phyloP scores from a whole-genome alignment of 2,329 filamentous ascomycete genomes.

The Colletotrichum camelliae region DNA sequence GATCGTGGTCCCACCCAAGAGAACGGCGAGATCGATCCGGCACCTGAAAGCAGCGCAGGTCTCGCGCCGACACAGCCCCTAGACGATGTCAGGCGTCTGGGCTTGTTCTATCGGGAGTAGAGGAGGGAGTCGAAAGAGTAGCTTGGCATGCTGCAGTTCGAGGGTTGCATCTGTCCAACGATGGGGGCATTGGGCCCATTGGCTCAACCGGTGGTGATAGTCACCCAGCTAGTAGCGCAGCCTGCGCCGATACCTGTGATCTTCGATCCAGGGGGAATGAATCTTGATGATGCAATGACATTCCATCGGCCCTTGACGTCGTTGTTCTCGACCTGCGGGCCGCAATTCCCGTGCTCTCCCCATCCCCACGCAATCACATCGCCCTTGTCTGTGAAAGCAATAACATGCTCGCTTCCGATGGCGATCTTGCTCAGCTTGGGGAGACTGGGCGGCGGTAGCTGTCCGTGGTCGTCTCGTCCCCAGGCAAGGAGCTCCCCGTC shows the following conservation, averaged over 20 bases:
- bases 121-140: constrained; percentile 32
- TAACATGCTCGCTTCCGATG: constrained; percentile 87
- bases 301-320: constrained; percentile 76
- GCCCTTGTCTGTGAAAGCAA: constrained; percentile 70
- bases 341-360: constrained; percentile 98
- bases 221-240: constrained; percentile 88
- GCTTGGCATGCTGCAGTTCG: constrained; percentile 29
- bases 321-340: constrained; percentile 66
- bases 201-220: constrained; percentile 40
- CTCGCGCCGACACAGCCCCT: constrained; percentile 77
- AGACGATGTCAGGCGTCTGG: constrained; percentile 64
- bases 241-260: constrained; percentile 77
- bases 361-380: constrained; percentile 89
- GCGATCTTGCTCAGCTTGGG: constrained; percentile 69
- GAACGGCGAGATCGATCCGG: constrained; percentile 27
- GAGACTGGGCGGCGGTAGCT: constrained; percentile 70
- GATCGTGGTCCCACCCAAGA: constrained; percentile 39
- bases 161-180: neutral
- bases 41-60: constrained; percentile 27
- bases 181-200: constrained; percentile 14
- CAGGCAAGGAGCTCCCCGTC: constrained; percentile 71
- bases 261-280: constrained; percentile 53
- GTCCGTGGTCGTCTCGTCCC: constrained; percentile 87
- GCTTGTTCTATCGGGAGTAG: constrained; percentile 39
- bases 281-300: constrained; percentile 64